Percentiles rank a stretch among this genome's conserved stretches.
Evolutionary conservation across 805 yeast genomes (phyloP).

Genomic region (Lachancea fermentati): DNA sequence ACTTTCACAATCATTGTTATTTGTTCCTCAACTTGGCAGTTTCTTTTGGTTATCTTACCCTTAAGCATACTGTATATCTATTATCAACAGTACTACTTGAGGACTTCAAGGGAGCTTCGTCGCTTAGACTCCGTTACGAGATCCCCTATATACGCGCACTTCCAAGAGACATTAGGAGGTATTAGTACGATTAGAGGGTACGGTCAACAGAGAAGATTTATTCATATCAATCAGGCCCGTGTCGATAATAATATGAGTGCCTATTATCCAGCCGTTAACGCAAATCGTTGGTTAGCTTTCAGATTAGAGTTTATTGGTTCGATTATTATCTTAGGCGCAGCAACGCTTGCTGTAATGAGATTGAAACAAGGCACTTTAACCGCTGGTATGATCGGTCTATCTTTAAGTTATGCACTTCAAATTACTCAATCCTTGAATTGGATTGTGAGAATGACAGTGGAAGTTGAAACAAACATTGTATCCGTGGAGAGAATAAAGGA

Average conservation of each 20-base stretch:
- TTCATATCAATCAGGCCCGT: slow-evolving; percentile 56
- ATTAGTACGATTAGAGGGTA: slow-evolving; percentile 73
- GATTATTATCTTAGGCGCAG: slow-evolving; percentile 76
- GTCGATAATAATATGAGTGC: slow-evolving; percentile 89
- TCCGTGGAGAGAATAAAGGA: slow-evolving; percentile 93
- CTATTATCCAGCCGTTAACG: slow-evolving; percentile 83
- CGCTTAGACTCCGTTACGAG: slow-evolving; percentile 75
- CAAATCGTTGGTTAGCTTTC: slow-evolving; percentile 97
- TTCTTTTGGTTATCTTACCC: slow-evolving; percentile 68
- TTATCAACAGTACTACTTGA: slow-evolving; percentile 71
- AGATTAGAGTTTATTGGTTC: slow-evolving; percentile 91
- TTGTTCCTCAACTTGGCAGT: slow-evolving; percentile 82
- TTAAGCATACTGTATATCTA: slow-evolving; percentile 56
- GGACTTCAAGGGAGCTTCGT: slow-evolving; percentile 75
- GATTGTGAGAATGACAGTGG: slow-evolving; percentile 99
- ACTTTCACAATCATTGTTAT: slow-evolving; percentile 74
- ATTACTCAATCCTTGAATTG: slow-evolving; percentile 91
- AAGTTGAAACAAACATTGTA: slow-evolving; percentile 94
- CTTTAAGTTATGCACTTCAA: slow-evolving; percentile 88
- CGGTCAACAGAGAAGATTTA: slow-evolving; percentile 58
- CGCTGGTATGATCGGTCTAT: slow-evolving; percentile 91
- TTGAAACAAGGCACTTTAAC: slow-evolving; percentile 63
- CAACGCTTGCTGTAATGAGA: slow-evolving; percentile 72
- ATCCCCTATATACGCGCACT: slow-evolving; percentile 78
- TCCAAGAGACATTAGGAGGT: slow-evolving; percentile 77